Evolutionary conservation across 73 alveolate species (phyloP), one percentile per base, ranked within the genome.

Genomic region (Diophrys sp.): DNA sequence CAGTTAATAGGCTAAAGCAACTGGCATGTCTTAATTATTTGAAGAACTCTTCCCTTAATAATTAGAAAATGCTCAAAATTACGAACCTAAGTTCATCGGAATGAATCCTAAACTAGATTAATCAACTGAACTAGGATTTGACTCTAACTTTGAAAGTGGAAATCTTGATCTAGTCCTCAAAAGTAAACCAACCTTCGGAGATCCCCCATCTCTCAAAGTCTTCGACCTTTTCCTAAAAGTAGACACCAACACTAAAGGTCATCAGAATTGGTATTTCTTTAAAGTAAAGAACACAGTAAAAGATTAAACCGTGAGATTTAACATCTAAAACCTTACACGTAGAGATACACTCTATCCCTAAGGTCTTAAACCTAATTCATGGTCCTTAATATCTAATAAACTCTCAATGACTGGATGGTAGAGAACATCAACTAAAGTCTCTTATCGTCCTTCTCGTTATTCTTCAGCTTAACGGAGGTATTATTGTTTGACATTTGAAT

Each of bases 191-290:
- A 80, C 1, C 78, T 32, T 18, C n/a, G 5, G 18, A 44, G 62
- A 44, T 44, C 62, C 29, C 83, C 66, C 67, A 66, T 79, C 54
- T 87, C 72, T 24, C n/a, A 5, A 11, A 18, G 62, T 44, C 62
- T 94, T 91, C 79, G 93, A 90, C 74, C 80, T 93, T 27, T 94
- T 82, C 79, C 75, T 94, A 73, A 82, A 94, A 74, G 90, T 84
- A 33, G 98, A 94, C 70, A 84, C 98, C 31, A 94, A 94, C 80
- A 87, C 98, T 0, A 77, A 82, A 33, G 98, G 98, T 28, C 93
- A 91, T 79, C 83, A 91, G 33, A 90, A 91, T 84, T 94, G 98
- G 96, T 94, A 87, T 80, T 91, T 87, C 81, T 94, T 94, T 80
- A 67, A 84, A 32, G 85, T 94, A 29, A 34, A 67, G 28, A 91